Percentiles rank a stretch among this genome's conserved stretches.
phyloP scores from a whole-genome alignment of 352 stramenopile genomes.

The Pythium myriotylum region DNA sequence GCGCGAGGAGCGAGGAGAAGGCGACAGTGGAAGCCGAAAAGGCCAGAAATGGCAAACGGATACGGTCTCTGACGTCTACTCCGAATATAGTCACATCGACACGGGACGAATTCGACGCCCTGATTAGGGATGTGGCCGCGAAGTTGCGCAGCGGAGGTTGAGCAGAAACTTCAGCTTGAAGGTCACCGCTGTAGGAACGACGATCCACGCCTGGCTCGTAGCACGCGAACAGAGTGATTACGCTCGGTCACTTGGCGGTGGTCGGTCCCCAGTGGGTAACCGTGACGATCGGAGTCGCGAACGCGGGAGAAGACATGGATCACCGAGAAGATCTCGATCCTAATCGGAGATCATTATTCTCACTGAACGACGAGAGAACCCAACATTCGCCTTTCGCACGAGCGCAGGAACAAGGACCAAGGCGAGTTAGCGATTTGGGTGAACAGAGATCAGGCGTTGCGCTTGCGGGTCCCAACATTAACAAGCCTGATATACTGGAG shows the following conservation, averaged over 20 bases:
- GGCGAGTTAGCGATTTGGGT: neutral
- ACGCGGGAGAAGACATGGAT: neutral
- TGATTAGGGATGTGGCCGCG: neutral
- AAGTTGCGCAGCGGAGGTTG: conserved; percentile 6
- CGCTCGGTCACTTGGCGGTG: neutral
- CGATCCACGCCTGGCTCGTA: neutral
- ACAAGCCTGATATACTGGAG: no score
- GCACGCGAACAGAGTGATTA: neutral
- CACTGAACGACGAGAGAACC: neutral
- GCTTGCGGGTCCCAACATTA: no score
- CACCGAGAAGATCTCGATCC: conserved; percentile 1
- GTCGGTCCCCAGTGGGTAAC: neutral
- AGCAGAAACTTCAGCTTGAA: conserved; percentile 1
- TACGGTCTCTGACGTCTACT: neutral
- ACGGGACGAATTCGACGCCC: conserved; percentile 5
- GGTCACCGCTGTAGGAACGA: no score
- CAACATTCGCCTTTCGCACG: neutral
- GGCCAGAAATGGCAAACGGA: no score
- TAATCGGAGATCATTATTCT: conserved; percentile 8
- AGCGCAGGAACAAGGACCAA: neutral
- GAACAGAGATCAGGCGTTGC: no score
- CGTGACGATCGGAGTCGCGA: neutral
- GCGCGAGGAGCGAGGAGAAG: conserved; percentile 1
- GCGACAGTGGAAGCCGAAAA: neutral
- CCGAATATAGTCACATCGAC: neutral